phyloP scores from a whole-genome alignment of 805 yeast species.

The Lachancea meyersii region DNA sequence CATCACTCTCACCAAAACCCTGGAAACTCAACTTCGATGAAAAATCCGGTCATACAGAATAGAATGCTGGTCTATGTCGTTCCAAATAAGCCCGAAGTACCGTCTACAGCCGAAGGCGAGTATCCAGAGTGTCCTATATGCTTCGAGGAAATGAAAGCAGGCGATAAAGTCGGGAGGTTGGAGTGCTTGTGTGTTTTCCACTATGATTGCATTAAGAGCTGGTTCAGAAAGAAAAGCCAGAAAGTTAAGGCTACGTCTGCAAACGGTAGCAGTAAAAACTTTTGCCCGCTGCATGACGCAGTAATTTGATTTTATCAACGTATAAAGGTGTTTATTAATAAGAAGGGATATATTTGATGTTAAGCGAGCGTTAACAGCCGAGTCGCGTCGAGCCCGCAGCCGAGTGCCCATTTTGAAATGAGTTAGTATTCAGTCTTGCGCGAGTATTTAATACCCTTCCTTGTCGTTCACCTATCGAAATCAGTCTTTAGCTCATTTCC shows the following conservation, averaged over 20 bases:
- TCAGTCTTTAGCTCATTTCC: slow-evolving; percentile 17
- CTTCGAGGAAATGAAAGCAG: slow-evolving; percentile 78
- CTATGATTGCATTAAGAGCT: slow-evolving; percentile 78
- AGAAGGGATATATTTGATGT: slow-evolving; percentile 1
- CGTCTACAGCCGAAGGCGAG: slow-evolving; percentile 10
- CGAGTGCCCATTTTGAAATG: background rate
- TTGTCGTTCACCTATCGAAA: background rate
- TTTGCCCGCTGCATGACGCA: slow-evolving; percentile 45
- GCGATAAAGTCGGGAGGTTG: slow-evolving; percentile 83
- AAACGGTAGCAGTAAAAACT: slow-evolving; percentile 34
- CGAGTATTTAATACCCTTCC: background rate
- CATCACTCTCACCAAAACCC: slow-evolving; percentile 38
- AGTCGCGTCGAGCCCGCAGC: too few relatives aligned
- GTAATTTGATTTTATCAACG: slow-evolving; percentile 14
- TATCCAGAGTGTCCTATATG: slow-evolving; percentile 89
- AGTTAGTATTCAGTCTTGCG: slow-evolving; percentile 3
- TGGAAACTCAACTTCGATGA: slow-evolving; percentile 29
- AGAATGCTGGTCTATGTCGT: slow-evolving; percentile 76
- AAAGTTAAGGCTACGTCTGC: slow-evolving; percentile 30
- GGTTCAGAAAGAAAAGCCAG: slow-evolving; percentile 82
- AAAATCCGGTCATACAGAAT: slow-evolving; percentile 36
- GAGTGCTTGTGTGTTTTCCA: slow-evolving; percentile 95
- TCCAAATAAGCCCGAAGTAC: slow-evolving; percentile 4
- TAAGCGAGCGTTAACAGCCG: background rate
- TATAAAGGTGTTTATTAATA: slow-evolving; percentile 6